Evolutionary conservation across 768 basidiomycete genomes (phyloP), one percentile per base, ranked within the genome.

Genomic region (Mycena metata): DNA sequence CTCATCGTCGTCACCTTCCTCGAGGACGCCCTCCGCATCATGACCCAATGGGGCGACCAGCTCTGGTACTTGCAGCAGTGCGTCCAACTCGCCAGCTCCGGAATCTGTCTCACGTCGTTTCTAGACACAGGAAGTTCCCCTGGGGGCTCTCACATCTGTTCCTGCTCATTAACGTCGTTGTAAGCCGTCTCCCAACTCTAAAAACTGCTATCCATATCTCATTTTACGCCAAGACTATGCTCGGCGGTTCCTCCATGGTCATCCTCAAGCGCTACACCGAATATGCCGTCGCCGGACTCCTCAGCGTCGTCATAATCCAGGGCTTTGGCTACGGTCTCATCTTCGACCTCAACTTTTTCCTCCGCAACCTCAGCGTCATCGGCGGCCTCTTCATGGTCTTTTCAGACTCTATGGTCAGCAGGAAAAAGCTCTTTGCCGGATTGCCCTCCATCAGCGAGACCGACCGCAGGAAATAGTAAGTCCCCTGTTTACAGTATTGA

Each of bases 281-380:
- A 83, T 91, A 89, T 77, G 92, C 96, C 16, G 94, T 97, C 71
- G 90, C 90, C 51, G 96, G 96, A 73, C 92, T 99, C 51, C 86
- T 99, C 60, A 85, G 84, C 56, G 98, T 99, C 56, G 96, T 99
- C 64, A 81, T 99, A 74, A 89, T 96, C 50, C 98, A 99, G 82
- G 97, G 97, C 50, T 93, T 99, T 73, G 98, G 98, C 73, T 99
- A 99, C 76, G 98, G 98, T 39, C 93, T 99, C 79, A 97, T 99
- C 76, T 99, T 99, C 81, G 98, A 99, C 86, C 87, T 99, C 79
- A 99, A 94, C 83, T 99, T 99, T 88, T 99, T 99, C 95, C 92
- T 99, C 50, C 96, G 98, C 79, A 99, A 99, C 82, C 87, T 99
- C 64, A 94, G 92, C 69, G 98, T 99, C 77, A 96, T 99, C 69